Evolutionary conservation across 495 filamentous ascomycete genomes (phyloP), one percentile per base, ranked within the genome.

Genomic region (Lasiosphaeria ovina): DNA sequence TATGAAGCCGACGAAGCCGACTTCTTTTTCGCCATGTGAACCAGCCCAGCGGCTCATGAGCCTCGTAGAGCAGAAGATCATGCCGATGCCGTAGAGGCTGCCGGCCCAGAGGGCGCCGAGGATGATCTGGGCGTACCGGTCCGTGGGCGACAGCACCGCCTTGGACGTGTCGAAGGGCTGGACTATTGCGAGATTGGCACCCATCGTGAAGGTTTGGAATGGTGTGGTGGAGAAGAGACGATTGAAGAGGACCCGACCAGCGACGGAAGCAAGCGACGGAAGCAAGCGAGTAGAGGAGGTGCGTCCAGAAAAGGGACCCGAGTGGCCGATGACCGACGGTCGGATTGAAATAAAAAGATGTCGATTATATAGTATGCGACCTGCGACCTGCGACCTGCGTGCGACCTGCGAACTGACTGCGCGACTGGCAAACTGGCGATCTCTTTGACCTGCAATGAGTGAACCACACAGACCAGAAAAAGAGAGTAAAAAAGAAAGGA

Each of bases 41-140:
- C 73, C 70, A 10, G 67, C 42, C 74, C 74, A 76, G 3, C 74
- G 68, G 51, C 58, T 57, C 38, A 76, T 53, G 40, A 76, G 69
- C 36, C 36, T 53, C 49, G 72, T 57, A 50, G 71, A 69, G 61
- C 63, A 68, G 45, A 58, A 72, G 63, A 76, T 71, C 65, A 72
- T 70, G 62, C 59, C 72, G 55, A 74, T 66, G 63, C 57, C 71
- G 62, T 76, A 76, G 54, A 67, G 17, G 33, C 58, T 65, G 48
- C 60, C 40, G 35, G 52, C 62, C 74, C 74, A 76, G 45, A 48
- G 9, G 44, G 70, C n/a, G 57, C 63, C 74, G 36, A 76, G 53
- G 52, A 75, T 62, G 54, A 71, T 69, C 54, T 66, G 60, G 62
- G 63, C 61, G 51, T 44, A 8, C 44, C 57, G 51, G 58, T 76